Conservation (phyloP, 2,329 filamentous ascomycete species). For the Fusarium illudens region DNA sequence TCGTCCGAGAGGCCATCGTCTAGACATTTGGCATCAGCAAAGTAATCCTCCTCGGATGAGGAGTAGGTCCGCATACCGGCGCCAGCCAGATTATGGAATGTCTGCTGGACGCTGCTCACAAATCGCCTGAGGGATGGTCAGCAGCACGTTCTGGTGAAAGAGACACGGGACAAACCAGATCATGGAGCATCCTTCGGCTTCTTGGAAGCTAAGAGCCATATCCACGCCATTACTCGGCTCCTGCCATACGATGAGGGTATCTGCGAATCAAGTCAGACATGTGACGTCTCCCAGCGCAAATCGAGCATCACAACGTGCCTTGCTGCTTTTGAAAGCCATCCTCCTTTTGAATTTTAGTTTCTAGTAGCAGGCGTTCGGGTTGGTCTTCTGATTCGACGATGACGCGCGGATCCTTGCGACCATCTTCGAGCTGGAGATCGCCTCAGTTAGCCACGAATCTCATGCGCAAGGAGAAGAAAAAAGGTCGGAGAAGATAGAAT, state of each 20-base stretch:
- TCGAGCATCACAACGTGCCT: constrained; percentile 63
- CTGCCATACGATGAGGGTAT: constrained; percentile 98
- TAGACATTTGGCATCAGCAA: constrained; percentile 47
- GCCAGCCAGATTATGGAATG: constrained; percentile 66
- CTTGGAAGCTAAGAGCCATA: constrained; percentile 98
- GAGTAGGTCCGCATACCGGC: constrained; percentile 61
- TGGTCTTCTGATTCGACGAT: constrained; percentile 94
- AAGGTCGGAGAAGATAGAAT: constrained; percentile 11
- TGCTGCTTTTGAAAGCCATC: constrained; percentile 99
- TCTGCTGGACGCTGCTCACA: constrained; percentile 83
- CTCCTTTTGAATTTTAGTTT: constrained; percentile 90
- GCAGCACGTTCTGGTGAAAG: neutral
- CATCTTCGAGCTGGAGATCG: constrained; percentile 59
- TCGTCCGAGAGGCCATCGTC: constrained; percentile 93
- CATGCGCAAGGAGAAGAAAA: constrained; percentile 19
- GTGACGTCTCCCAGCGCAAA: constrained; percentile 30
- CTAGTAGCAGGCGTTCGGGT: constrained; percentile 81
- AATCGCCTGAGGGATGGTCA: constrained; percentile 75
- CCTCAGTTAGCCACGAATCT: constrained; percentile 39
- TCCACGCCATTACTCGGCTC: constrained; percentile 84
- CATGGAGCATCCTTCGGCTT: constrained; percentile 88
- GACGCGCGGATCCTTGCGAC: constrained; percentile 84
- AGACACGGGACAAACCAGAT: constrained; percentile 74
- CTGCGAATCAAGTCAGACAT: constrained; percentile 57
- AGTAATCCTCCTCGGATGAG: neutral